phyloP scores from a whole-genome alignment of 2,329 filamentous ascomycete genomes.

The Aphanocladium album region DNA sequence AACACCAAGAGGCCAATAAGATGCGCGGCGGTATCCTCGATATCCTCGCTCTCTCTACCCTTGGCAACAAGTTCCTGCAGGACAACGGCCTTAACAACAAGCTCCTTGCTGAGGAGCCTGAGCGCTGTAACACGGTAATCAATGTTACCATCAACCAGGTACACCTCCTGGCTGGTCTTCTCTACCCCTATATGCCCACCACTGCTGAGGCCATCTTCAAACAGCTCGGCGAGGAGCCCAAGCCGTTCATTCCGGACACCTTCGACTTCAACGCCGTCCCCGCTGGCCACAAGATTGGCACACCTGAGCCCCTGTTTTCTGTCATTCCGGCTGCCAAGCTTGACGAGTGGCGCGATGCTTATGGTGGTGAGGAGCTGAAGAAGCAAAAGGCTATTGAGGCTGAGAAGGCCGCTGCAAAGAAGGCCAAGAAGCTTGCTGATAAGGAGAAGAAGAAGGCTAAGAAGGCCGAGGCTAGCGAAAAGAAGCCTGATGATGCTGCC shows the following conservation, averaged over 20 bases:
- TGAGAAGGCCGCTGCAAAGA: conserved; percentile 46
- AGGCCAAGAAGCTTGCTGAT: conserved; percentile 46
- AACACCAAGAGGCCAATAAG: conserved; percentile 65
- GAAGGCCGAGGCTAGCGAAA: conserved; percentile 29
- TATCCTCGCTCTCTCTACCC: conserved; percentile 61
- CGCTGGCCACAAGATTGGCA: conserved; percentile 75
- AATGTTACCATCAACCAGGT: conserved; percentile 80
- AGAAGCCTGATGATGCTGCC: neutral
- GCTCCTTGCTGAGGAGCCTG: conserved; percentile 49
- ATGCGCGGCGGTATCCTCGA: conserved; percentile 62
- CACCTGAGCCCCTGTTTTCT: conserved; percentile 74
- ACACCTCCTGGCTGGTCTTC: conserved; percentile 71
- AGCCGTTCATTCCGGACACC: conserved; percentile 55
- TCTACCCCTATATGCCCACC: conserved; percentile 81
- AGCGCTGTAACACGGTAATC: conserved; percentile 54
- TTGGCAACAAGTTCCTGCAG: conserved; percentile 47
- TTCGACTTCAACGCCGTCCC: conserved; percentile 60
- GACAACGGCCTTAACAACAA: conserved; percentile 51
- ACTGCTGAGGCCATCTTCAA: conserved; percentile 69
- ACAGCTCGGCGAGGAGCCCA: conserved; percentile 61
- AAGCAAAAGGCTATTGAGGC: conserved; percentile 61
- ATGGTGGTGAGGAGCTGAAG: conserved; percentile 59
- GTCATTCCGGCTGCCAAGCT: conserved; percentile 77
- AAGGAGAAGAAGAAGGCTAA: conserved; percentile 40
- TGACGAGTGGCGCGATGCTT: conserved; percentile 75